Evolutionary conservation across 768 basidiomycete genomes (phyloP).

Genomic region (Sarcomyxa edulis): DNA sequence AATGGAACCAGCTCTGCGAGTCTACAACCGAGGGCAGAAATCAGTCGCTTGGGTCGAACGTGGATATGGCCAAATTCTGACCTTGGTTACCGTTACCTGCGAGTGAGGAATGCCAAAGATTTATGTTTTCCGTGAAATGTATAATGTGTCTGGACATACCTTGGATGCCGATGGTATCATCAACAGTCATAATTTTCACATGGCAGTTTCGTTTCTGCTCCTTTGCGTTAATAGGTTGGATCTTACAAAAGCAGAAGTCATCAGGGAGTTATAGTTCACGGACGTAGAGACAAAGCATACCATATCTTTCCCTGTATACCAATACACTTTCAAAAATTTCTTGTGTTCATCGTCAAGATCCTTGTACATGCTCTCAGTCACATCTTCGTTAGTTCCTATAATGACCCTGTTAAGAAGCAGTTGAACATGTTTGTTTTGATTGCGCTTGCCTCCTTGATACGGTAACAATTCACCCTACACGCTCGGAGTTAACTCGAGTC

Average conservation of each 20-base stretch:
- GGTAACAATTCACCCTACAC: conserved; percentile 60
- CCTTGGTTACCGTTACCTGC: too few relatives aligned
- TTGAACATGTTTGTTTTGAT: too few relatives aligned
- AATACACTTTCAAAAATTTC: conserved; percentile 44
- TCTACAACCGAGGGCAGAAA: conserved; percentile 27
- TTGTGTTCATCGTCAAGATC: conserved; percentile 38
- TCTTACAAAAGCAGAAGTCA: too few relatives aligned
- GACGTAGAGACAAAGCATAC: too few relatives aligned
- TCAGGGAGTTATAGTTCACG: too few relatives aligned
- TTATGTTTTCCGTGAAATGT: too few relatives aligned
- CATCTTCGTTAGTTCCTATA: conserved; percentile 72
- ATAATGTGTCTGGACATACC: conserved; percentile 77
- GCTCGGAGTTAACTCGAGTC: too few relatives aligned
- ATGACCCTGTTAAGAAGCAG: too few relatives aligned
- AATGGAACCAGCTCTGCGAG: conserved; percentile 69
- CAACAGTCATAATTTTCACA: conserved; percentile 64
- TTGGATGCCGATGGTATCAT: conserved; percentile 57
- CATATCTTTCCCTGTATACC: conserved; percentile 64
- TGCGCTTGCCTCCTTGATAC: conserved; percentile 65
- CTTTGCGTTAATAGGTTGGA: conserved; percentile 58
- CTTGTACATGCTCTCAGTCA: conserved; percentile 53
- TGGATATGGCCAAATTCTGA: too few relatives aligned
- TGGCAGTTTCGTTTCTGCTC: conserved; percentile 70
- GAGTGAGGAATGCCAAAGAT: too few relatives aligned
- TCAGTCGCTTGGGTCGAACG: conserved; percentile 10